Evolutionary conservation across 2,329 filamentous ascomycete species (phyloP).

Genomic region (Diaporthe destruens): DNA sequence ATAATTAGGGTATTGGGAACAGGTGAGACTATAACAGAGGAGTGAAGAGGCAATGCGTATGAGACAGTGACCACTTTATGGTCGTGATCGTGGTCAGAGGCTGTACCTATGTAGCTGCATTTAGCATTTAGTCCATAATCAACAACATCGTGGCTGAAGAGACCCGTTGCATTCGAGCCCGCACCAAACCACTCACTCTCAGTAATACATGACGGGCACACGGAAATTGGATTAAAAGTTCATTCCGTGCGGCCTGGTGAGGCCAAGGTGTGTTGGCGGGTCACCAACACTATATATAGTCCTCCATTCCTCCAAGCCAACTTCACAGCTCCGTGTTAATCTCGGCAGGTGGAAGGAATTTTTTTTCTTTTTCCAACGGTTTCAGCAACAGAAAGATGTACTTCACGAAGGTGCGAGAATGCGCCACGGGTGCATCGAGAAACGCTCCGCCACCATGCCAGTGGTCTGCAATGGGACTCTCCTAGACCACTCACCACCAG

Average conservation of each 20-base stretch:
- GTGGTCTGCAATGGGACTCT: neutral
- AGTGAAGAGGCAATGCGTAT: neutral
- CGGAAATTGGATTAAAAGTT: neutral
- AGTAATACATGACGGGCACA: neutral
- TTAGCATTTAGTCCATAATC: neutral
- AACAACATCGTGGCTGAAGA: neutral
- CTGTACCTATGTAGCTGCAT: too few relatives aligned
- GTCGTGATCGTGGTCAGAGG: neutral
- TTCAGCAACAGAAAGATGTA: too few relatives aligned
- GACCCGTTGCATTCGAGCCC: neutral
- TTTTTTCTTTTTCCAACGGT: neutral
- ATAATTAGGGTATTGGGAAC: neutral
- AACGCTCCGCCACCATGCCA: neutral
- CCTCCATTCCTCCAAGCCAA: neutral
- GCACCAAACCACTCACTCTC: conserved; percentile 7
- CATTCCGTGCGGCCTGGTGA: neutral
- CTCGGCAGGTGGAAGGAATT: neutral
- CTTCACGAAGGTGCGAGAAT: neutral
- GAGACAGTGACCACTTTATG: neutral
- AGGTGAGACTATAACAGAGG: neutral
- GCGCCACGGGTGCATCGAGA: neutral
- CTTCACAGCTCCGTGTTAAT: neutral
- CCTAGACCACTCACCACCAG: neutral
- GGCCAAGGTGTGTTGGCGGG: neutral
- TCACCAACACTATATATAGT: neutral